Conservation (phyloP, 768 basidiomycete species). For the Mycena latifolia region DNA sequence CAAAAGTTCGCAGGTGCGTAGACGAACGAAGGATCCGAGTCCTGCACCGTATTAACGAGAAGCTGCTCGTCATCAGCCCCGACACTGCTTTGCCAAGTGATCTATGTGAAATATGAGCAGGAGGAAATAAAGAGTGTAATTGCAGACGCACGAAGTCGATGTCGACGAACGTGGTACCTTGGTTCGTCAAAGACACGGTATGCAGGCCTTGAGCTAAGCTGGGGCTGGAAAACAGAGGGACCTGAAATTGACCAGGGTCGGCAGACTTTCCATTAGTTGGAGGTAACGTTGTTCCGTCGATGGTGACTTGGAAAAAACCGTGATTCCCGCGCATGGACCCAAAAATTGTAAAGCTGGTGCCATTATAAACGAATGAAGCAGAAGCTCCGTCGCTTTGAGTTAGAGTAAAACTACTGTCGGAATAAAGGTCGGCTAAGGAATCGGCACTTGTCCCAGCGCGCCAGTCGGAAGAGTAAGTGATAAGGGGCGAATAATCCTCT, state of each 20-base stretch:
- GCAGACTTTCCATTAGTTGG: constrained; percentile 24
- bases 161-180: constrained; percentile 45
- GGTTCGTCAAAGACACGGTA: constrained; percentile 38
- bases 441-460: constrained; percentile 40
- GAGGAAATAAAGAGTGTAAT: background rate
- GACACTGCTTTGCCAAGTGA: constrained; percentile 36
- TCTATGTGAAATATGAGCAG: constrained; percentile 17
- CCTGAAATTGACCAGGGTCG: constrained; percentile 32
- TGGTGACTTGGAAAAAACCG: constrained; percentile 44
- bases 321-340: constrained; percentile 56
- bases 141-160: constrained; percentile 52
- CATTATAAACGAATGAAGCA: constrained; percentile 52
- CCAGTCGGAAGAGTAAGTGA: constrained; percentile 41
- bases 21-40: constrained; percentile 39
- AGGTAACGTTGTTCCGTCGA: constrained; percentile 36
- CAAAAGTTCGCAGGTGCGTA: constrained; percentile 45
- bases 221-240: constrained; percentile 21
- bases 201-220: constrained; percentile 26
- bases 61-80: constrained; percentile 38
- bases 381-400: constrained; percentile 45
- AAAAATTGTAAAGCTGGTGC: constrained; percentile 52
- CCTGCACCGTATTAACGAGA: constrained; percentile 41
- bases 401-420: constrained; percentile 35
- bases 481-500: constrained; percentile 49
- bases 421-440: constrained; percentile 13